Conservation (phyloP, 1,284 basidiomycete genomes). For the Heimioporus retisporus region DNA sequence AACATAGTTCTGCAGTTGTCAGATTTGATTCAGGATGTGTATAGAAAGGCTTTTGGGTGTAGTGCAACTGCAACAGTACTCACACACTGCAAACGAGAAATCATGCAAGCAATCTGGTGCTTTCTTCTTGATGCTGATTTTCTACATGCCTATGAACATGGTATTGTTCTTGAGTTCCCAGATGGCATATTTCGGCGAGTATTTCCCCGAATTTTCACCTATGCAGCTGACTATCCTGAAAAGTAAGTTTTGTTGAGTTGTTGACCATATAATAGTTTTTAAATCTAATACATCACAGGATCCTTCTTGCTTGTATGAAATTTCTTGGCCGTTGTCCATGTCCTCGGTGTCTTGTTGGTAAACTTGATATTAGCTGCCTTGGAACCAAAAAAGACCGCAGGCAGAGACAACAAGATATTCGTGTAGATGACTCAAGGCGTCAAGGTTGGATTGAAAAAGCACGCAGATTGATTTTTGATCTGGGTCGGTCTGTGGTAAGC, state of each 20-base stretch:
- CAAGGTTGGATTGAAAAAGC: no score
- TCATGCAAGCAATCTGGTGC: neutral
- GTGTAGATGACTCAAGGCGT: no score
- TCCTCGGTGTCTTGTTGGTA: neutral
- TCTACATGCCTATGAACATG: neutral
- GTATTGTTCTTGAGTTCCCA: neutral
- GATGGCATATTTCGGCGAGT: conserved; percentile 17
- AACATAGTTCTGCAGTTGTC: neutral
- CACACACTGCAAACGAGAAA: neutral
- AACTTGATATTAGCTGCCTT: neutral
- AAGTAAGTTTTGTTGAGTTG: conserved; percentile 32
- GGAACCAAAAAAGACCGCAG: no score
- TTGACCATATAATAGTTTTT: no score
- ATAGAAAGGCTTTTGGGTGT: neutral
- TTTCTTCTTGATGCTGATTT: neutral
- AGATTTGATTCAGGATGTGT: neutral
- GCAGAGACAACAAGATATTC: no score
- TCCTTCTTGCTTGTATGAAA: neutral
- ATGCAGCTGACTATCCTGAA: conserved; percentile 45
- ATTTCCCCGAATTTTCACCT: conserved; percentile 35
- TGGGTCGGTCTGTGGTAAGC: no score
- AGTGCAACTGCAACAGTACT: neutral
- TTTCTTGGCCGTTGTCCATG: neutral
- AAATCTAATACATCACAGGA: neutral
- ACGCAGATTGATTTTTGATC: no score